These are phyloP conservation scores for Salvia splendens DNA, from an alignment of 257 asterid species.

Conservation along the genomic window DNA sequence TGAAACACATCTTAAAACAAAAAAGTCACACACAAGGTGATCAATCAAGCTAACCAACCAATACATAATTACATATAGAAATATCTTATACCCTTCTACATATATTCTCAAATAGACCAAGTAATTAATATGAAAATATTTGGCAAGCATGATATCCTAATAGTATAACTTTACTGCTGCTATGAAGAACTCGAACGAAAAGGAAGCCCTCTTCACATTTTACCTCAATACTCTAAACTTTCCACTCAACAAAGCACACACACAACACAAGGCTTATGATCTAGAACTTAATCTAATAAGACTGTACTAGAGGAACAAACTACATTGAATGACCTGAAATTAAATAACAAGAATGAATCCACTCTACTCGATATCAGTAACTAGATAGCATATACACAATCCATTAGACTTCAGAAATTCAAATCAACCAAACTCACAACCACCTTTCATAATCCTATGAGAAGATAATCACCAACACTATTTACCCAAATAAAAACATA, in stretches of 20 bases:
- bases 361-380: not conserved
- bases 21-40: not conserved
- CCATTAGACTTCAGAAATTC: not conserved
- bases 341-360: not conserved
- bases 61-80: not conserved
- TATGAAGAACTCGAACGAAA: slow-evolving; percentile 12
- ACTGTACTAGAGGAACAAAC: too few relatives aligned
- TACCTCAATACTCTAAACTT: not conserved
- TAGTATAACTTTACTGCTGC: not conserved
- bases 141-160: slow-evolving; percentile 3
- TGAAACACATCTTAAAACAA: not conserved
- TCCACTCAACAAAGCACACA: not conserved
- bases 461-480: not conserved
- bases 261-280: not conserved
- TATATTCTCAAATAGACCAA: not conserved
- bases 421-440: slow-evolving; percentile 9
- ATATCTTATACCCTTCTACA: not conserved
- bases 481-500: not conserved
- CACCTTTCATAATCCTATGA: not conserved
- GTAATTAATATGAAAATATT: slow-evolving; percentile 3
- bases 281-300: not conserved
- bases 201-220: not conserved
- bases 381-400: not conserved
- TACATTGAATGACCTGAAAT: not conserved
- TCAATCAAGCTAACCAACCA: not conserved